phyloP scores from a whole-genome alignment of 1,139 yeast genomes.

The Lodderomyces beijingensis region DNA sequence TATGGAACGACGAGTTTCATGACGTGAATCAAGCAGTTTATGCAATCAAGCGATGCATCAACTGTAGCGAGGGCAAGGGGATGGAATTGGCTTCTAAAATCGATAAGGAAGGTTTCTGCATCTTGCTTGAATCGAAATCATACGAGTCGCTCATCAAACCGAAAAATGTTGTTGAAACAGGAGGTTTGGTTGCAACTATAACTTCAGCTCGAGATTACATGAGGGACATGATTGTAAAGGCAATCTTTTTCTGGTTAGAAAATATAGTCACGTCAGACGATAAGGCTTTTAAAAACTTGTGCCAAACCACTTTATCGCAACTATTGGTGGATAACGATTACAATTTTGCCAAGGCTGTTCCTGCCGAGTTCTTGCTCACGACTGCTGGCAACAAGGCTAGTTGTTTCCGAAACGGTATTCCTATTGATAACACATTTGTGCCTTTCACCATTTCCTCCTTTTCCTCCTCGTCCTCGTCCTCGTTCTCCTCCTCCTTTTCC shows the following conservation, averaged over 20 bases:
- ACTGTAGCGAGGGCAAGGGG: conserved; percentile 22
- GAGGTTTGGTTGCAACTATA: conserved; percentile 56
- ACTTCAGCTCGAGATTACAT: conserved; percentile 43
- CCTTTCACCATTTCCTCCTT: conserved; percentile 10
- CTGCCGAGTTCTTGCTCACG: conserved; percentile 15
- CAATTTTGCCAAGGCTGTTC: conserved; percentile 23
- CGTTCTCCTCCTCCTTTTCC: too few relatives aligned
- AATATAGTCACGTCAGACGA: conserved; percentile 30
- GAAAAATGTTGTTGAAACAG: conserved; percentile 35
- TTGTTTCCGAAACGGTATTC: conserved; percentile 30
- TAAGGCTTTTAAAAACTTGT: conserved; percentile 21
- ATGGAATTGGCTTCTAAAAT: conserved; percentile 32
- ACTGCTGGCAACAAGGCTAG: conserved; percentile 11
- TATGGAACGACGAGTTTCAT: conserved; percentile 77
- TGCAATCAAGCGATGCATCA: conserved; percentile 36
- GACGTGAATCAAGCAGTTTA: conserved; percentile 45
- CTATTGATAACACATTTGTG: conserved; percentile 24
- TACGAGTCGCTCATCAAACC: conserved; percentile 19
- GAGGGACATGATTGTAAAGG: conserved; percentile 43
- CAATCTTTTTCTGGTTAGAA: conserved; percentile 48
- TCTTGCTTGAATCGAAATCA: conserved; percentile 20
- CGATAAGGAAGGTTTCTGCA: conserved; percentile 28
- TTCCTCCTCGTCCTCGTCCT: too few relatives aligned
- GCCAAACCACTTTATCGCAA: conserved; percentile 21
- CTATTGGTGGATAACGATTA: conserved; percentile 28